A percentile compares a stretch with the other conserved stretches of the same genome.
Conservation (phyloP, 2,329 filamentous ascomycete genomes). For the Juglanconis sp. region DNA sequence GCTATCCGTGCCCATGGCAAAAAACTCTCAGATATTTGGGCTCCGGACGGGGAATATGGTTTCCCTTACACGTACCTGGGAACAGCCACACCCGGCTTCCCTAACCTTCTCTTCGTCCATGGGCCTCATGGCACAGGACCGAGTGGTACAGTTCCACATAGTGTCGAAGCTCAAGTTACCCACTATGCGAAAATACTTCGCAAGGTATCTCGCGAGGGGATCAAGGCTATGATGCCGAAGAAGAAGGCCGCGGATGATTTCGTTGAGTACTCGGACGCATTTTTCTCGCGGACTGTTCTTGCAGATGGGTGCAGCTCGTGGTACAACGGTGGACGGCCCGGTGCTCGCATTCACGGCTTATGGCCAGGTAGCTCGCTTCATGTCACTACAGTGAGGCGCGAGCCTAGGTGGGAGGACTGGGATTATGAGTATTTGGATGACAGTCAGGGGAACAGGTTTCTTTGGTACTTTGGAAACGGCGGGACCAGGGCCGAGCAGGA, state of each 20-base stretch:
- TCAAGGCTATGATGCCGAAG: conserved; percentile 57
- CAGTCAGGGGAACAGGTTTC: conserved; percentile 47
- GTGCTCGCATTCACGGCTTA: conserved; percentile 61
- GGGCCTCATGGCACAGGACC: conserved; percentile 59
- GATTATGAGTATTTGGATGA: conserved; percentile 44
- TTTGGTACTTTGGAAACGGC: conserved; percentile 66
- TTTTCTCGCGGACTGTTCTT: conserved; percentile 53
- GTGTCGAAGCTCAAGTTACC: conserved; percentile 62
- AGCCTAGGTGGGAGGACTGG: conserved; percentile 57
- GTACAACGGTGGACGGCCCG: conserved; percentile 66
- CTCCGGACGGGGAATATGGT: conserved; percentile 49
- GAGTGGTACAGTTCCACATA: conserved; percentile 65
- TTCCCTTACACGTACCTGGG: conserved; percentile 69
- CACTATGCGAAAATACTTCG: conserved; percentile 66
- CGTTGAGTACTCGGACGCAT: conserved; percentile 54
- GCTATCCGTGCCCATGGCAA: conserved; percentile 53
- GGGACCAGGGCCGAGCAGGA: conserved; percentile 59
- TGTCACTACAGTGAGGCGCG: conserved; percentile 52
- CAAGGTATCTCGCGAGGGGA: conserved; percentile 64
- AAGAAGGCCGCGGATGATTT: conserved; percentile 63
- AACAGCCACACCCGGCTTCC: conserved; percentile 60
- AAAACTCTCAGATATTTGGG: conserved; percentile 56
- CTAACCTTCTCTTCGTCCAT: conserved; percentile 63
- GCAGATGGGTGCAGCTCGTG: conserved; percentile 65
- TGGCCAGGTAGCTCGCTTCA: conserved; percentile 69